Percentiles rank a stretch among this genome's conserved stretches.
Evolutionary conservation across 371 early-diverging fungal species (phyloP).

Genomic region (Lichtheimia hyalospora): DNA sequence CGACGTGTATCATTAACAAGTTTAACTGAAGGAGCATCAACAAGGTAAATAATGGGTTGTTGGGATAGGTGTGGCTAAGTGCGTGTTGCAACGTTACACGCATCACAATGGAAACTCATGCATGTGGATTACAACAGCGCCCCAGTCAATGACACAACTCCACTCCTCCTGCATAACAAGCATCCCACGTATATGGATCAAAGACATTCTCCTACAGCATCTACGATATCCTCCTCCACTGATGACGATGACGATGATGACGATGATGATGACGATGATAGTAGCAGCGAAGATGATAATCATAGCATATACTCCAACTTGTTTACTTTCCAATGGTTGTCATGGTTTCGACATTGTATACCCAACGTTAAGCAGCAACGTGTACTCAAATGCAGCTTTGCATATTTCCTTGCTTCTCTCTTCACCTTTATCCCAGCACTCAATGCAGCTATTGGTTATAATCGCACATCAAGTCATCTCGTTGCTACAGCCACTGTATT

Average conservation of each 20-base stretch:
- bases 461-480: slow-evolving; percentile 55
- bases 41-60: not conserved
- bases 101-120: no score
- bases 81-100: no score
- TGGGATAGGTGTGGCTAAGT: no score
- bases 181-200: not conserved
- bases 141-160: not conserved
- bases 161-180: not conserved
- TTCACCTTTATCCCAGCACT: slow-evolving; percentile 63
- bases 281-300: not conserved
- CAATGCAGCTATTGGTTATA: slow-evolving; percentile 45
- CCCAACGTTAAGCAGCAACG: slow-evolving; percentile 18
- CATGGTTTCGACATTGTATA: no score
- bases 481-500: slow-evolving; percentile 68
- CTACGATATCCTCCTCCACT: not conserved
- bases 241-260: not conserved
- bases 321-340: not conserved
- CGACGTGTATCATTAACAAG: slow-evolving; percentile 31
- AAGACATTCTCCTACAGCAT: not conserved
- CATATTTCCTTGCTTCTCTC: slow-evolving; percentile 61
- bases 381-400: slow-evolving; percentile 64
- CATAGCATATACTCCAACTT: not conserved
- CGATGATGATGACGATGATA: not conserved
- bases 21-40: slow-evolving; percentile 10
- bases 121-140: no score